Evolutionary conservation across 2,329 filamentous ascomycete genomes (phyloP).

Genomic region (Pseudomassariella vexata): DNA sequence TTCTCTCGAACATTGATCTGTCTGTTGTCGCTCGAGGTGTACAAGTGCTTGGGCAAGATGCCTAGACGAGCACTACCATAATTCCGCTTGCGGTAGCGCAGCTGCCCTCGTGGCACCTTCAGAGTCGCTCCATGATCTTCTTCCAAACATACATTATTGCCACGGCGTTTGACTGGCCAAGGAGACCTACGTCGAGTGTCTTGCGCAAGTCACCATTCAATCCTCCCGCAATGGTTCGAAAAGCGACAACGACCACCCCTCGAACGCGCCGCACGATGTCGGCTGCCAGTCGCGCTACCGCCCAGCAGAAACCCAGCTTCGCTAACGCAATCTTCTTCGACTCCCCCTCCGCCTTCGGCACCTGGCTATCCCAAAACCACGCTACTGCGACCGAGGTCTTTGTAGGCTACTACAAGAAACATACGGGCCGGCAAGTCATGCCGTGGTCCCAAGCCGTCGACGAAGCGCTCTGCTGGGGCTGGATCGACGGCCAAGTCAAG

Average conservation of each 20-base stretch:
- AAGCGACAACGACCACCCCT: not conserved
- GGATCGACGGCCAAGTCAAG: constrained; percentile 53
- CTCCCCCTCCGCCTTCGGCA: constrained; percentile 5
- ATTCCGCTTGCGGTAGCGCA: too few species aligned
- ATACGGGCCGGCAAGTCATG: constrained; percentile 5
- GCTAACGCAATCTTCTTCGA: constrained; percentile 8
- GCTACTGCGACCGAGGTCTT: constrained; percentile 6
- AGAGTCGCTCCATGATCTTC: constrained; percentile 3
- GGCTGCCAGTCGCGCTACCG: not conserved
- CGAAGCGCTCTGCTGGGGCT: constrained; percentile 51
- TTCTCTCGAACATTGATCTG: too few species aligned
- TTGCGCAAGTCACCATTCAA: too few species aligned
- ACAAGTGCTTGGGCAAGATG: too few species aligned
- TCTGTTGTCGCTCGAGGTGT: too few species aligned
- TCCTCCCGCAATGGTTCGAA: too few species aligned
- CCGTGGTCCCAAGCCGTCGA: constrained; percentile 40
- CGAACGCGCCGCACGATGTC: too few species aligned
- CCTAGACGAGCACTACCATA: too few species aligned
- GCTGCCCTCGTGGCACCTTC: too few species aligned
- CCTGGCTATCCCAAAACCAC: constrained; percentile 7
- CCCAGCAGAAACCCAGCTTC: not conserved
- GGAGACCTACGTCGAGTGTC: not conserved
- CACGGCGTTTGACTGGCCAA: not conserved
- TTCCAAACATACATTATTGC: not conserved
- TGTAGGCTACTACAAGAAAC: constrained; percentile 8